phyloP scores from a whole-genome alignment of 1,284 basidiomycete species.

The Ceratobasidium sp. region DNA sequence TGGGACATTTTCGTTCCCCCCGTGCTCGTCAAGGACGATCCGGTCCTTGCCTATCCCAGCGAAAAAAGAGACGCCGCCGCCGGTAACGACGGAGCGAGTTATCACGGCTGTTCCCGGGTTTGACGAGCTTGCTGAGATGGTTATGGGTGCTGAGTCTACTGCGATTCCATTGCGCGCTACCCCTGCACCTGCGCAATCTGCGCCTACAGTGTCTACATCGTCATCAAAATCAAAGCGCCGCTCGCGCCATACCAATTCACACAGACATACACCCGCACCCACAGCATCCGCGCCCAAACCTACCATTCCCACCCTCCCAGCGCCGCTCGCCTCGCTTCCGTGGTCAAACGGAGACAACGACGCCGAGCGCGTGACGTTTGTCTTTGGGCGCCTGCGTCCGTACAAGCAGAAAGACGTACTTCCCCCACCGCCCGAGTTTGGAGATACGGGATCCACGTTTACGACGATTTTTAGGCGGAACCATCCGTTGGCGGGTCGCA shows the following conservation, averaged over 20 bases:
- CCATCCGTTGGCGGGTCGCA: too few relatives aligned
- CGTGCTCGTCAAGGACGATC: slow-evolving; percentile 6
- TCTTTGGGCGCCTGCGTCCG: slow-evolving; percentile 26
- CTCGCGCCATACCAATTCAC: too few relatives aligned
- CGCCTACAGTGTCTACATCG: neutral
- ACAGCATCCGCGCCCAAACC: neutral
- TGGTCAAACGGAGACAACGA: slow-evolving; percentile 14
- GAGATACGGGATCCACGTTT: neutral
- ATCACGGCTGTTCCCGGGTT: slow-evolving; percentile 16
- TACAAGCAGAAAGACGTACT: neutral
- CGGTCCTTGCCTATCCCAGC: slow-evolving; percentile 6
- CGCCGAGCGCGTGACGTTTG: slow-evolving; percentile 19
- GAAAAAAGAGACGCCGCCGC: neutral
- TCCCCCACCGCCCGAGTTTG: neutral
- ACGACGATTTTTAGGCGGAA: slow-evolving; percentile 1
- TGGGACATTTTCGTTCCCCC: slow-evolving; percentile 23
- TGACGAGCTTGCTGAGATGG: slow-evolving; percentile 31
- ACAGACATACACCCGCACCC: too few relatives aligned
- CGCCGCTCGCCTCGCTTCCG: neutral
- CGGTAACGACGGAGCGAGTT: neutral
- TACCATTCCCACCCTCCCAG: neutral
- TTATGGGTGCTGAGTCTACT: slow-evolving; percentile 1
- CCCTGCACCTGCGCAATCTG: neutral
- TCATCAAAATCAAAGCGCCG: too few relatives aligned
- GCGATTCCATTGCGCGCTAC: neutral